Base-by-base conservation (phyloP, 192 early-diverging fungal genomes). In the Backusella tuberculispora region DNA sequence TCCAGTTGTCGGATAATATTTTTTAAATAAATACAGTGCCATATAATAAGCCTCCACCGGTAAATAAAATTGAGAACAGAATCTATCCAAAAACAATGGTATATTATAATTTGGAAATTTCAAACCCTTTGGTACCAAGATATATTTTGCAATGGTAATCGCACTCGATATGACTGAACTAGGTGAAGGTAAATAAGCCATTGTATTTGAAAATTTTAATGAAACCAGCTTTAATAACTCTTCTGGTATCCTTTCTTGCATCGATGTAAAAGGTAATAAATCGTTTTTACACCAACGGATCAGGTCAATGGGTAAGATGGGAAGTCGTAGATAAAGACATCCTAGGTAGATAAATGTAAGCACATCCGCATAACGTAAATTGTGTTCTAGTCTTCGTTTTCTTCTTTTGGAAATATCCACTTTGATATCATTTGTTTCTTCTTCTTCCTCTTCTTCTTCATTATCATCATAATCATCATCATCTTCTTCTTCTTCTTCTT, bases 11-110 rank as follows among this genome's bases (percentile, higher is more conserved):
- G 42, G 47, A 1, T 29, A 40, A 14, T 21, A 29, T 8, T 65
- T 68, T 66, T 75, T 66, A 50, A 45, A 68, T 34, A 75, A 13
- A 12, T 21, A 21, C 24, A 38, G 10, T 15, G 74, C 46, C 3
- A 65, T 12, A 71, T 70, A 76, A 56, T 71, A 76, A 1, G 26
- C 47, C 47, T 76, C 75, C 40, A 71, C 76, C 29, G 81, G 81
- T 14, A 83, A 38, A 50, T 65, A 74, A 6, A 83, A 67, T 41
- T 83, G 74, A n/a, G 56, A 34, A 29, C 43, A 50, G 40, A 73
- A 66, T 17, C 81, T 69, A 41, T 76, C 43, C 17, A 83, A 17
- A 6, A 76, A 43, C 3, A 79, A 47, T 5, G 77, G 41, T 6
- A n/a, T 44, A 34, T 83, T 78, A 13, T 46, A 34, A 1, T 71